Evolutionary conservation across 2,329 filamentous ascomycete genomes (phyloP).

Genomic region (Xylaria sp.): DNA sequence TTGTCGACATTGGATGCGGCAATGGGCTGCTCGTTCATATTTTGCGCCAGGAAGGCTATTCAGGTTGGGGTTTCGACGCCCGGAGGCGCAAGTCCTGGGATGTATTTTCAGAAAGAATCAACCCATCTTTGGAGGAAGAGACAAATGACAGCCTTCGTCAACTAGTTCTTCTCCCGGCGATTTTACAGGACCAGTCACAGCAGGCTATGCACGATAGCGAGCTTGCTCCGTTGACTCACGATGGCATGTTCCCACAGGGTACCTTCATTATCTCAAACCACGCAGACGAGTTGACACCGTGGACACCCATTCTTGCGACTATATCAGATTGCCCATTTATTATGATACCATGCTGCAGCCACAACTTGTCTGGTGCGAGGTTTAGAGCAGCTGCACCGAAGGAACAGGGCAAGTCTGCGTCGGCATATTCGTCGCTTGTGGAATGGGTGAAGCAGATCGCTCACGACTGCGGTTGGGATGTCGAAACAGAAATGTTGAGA

Average conservation of each 20-base stretch:
- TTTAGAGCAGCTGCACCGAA: slow-evolving; percentile 74
- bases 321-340: slow-evolving; percentile 84
- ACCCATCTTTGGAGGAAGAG: slow-evolving; percentile 32
- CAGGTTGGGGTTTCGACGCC: slow-evolving; percentile 92
- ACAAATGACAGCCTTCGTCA: slow-evolving; percentile 54
- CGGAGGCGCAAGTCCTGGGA: slow-evolving; percentile 86
- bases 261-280: slow-evolving; percentile 98
- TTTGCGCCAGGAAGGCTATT: slow-evolving; percentile 81
- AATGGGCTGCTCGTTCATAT: slow-evolving; percentile 92
- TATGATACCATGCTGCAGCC: slow-evolving; percentile 95
- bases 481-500: slow-evolving; percentile 86
- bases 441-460: slow-evolving; percentile 79
- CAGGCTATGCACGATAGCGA: slow-evolving; percentile 30
- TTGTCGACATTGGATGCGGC: slow-evolving; percentile 95
- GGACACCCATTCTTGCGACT: slow-evolving; percentile 90
- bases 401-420: slow-evolving; percentile 63
- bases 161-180: slow-evolving; percentile 61
- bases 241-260: slow-evolving; percentile 74
- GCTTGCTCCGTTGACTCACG: slow-evolving; percentile 54
- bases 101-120: slow-evolving; percentile 62
- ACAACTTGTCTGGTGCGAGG: slow-evolving; percentile 79
- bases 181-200: slow-evolving; percentile 48
- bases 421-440: slow-evolving; percentile 85
- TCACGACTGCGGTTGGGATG: slow-evolving; percentile 75
- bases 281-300: slow-evolving; percentile 93